These are phyloP conservation scores for Alisma plantagoaquatica DNA, from an alignment of 106 monocot species.

Conservation along the genomic window DNA sequence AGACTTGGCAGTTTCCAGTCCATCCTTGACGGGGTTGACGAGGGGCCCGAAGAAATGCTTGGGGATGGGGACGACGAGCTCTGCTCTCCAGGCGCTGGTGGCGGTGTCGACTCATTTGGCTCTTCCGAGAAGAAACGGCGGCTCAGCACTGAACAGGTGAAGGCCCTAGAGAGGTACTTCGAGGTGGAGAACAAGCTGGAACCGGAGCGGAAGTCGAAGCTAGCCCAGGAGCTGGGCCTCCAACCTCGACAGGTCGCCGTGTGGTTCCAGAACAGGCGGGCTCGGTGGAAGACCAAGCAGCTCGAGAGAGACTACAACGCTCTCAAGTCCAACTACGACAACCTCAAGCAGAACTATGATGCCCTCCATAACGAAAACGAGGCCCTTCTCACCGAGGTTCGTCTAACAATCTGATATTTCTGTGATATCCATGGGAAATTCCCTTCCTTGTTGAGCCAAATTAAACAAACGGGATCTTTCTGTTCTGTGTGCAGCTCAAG, in stretches of 20 bases:
- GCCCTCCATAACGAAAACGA: constrained; percentile 2
- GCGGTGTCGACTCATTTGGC: neutral
- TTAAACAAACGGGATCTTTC: neutral
- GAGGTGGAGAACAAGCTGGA: constrained; percentile 88
- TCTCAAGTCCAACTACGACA: constrained; percentile 49
- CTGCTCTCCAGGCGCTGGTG: neutral
- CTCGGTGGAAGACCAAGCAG: constrained; percentile 88
- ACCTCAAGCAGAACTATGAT: constrained; percentile 22
- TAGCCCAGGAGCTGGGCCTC: constrained; percentile 73
- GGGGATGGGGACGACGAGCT: neutral
- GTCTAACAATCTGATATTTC: neutral
- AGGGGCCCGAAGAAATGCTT: neutral
- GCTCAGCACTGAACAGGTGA: constrained; percentile 54
- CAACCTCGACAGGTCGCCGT: constrained; percentile 86
- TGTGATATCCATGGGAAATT: no score
- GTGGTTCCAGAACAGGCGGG: constrained; percentile 97
- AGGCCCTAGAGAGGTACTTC: constrained; percentile 72
- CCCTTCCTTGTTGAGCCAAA: neutral
- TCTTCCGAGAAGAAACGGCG: constrained; percentile 61
- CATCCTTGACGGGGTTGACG: constrained; percentile 3
- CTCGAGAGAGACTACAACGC: constrained; percentile 63
- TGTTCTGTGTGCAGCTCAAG: constrained; percentile 9
- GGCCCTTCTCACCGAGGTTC: constrained; percentile 14
- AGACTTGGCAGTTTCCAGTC: neutral
- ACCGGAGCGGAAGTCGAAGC: constrained; percentile 65